Percentiles rank a stretch among this genome's conserved stretches.
Conservation (phyloP, 2,329 filamentous ascomycete genomes). For the Hymenoscyphus occultus region DNA sequence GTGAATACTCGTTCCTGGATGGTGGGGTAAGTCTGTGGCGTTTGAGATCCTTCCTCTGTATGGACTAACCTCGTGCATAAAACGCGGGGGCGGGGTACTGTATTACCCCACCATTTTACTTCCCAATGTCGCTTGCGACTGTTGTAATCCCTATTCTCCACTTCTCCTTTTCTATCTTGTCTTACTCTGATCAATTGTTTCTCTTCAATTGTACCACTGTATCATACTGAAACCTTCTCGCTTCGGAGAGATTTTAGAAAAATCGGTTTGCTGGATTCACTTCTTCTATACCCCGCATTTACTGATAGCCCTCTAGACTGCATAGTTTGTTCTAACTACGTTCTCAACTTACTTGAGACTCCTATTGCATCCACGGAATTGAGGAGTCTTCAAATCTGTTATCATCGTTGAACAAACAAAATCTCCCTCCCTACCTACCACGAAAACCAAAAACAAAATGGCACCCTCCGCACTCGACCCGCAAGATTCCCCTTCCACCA, state of each 20-base stretch:
- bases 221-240: not conserved
- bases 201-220: not conserved
- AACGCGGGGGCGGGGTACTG: constrained; percentile 16
- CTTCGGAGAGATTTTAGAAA: not conserved
- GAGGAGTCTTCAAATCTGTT: not conserved
- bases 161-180: constrained; percentile 7
- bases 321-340: no score
- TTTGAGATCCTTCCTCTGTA: not conserved
- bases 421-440: not conserved
- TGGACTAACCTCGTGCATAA: constrained; percentile 14
- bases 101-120: not conserved
- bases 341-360: no score
- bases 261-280: not conserved
- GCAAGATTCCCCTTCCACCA: not conserved
- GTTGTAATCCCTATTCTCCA: not conserved
- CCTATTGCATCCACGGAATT: not conserved
- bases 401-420: not conserved
- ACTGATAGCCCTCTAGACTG: not conserved
- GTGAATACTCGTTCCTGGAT: constrained; percentile 20
- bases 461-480: constrained; percentile 26
- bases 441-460: constrained; percentile 19
- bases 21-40: constrained; percentile 19
- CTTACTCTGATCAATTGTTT: constrained; percentile 1
- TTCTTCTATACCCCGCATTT: constrained; percentile 8
- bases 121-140: constrained; percentile 17